phyloP scores from a whole-genome alignment of 371 early-diverging fungal species.

The Zancudomyces culisetae region DNA sequence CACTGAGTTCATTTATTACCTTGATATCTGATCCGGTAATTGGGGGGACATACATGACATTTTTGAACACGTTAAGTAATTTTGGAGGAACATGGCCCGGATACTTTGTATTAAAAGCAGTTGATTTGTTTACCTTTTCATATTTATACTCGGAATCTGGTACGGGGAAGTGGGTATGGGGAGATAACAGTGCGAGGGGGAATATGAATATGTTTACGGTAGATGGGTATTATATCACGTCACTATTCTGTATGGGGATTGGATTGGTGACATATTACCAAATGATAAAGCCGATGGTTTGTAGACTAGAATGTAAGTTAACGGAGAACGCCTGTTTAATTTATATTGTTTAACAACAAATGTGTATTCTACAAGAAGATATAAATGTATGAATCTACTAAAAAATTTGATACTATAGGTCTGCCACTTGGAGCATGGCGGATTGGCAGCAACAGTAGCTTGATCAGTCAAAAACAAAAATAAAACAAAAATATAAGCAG shows the following conservation, averaged over 20 bases:
- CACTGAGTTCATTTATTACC: constrained; percentile 84
- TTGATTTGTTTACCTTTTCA: constrained; percentile 89
- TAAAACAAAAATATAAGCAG: no score
- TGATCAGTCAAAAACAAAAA: no score
- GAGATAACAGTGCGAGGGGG: constrained; percentile 43
- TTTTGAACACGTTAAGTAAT: constrained; percentile 85
- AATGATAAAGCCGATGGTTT: constrained; percentile 47
- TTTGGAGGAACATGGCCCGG: constrained; percentile 96
- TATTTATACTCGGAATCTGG: no score
- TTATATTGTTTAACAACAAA: no score
- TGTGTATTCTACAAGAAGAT: no score
- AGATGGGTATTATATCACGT: constrained; percentile 80
- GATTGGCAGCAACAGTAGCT: no score
- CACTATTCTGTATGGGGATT: constrained; percentile 40
- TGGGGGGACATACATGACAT: constrained; percentile 94
- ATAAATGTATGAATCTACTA: no score
- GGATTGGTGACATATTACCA: constrained; percentile 35
- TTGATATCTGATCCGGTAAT: constrained; percentile 89
- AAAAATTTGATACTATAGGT: no score
- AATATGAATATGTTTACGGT: constrained; percentile 34
- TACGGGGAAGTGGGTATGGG: constrained; percentile 36
- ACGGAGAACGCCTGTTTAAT: no score
- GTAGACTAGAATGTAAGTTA: constrained; percentile 33
- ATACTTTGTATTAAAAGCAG: constrained; percentile 80
- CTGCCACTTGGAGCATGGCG: no score